Evolutionary conservation across 2,329 filamentous ascomycete species (phyloP).

Genomic region (Aschersonia sp.): DNA sequence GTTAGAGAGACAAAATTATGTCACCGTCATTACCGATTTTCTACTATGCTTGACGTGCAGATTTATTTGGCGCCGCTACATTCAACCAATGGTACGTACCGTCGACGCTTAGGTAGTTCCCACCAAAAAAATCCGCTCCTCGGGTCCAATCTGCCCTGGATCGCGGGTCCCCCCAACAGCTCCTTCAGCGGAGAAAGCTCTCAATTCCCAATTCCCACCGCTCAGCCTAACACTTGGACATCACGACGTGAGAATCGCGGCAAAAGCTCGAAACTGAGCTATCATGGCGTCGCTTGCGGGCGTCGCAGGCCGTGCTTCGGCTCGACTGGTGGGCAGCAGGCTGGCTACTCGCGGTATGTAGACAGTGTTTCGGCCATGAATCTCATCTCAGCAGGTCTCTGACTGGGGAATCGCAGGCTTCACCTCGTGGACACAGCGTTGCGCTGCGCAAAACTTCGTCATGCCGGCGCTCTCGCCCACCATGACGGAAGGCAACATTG

Average conservation of each 20-base stretch:
- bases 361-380: not conserved
- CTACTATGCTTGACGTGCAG: not conserved
- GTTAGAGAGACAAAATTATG: constrained; percentile 1
- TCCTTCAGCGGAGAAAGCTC: constrained; percentile 12
- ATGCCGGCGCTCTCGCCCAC: constrained; percentile 88
- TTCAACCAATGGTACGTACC: constrained; percentile 3
- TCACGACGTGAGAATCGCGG: too few species aligned
- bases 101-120: constrained; percentile 2
- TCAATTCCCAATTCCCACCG: constrained; percentile 1
- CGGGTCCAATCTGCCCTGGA: too few species aligned
- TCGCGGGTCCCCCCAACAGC: too few species aligned
- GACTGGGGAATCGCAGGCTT: constrained; percentile 36
- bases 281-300: constrained; percentile 52
- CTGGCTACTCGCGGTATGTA: constrained; percentile 42
- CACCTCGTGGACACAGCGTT: constrained; percentile 43
- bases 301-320: constrained; percentile 49
- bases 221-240: too few species aligned
- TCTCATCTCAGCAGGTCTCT: not conserved
- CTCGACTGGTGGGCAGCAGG: constrained; percentile 36
- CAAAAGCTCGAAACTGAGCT: constrained; percentile 8
- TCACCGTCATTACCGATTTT: not conserved
- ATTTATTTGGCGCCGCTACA: not conserved
- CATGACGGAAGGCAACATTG: constrained; percentile 88
- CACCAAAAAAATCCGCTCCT: constrained; percentile 13
- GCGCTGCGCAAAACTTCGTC: constrained; percentile 72